phyloP scores from a whole-genome alignment of 2,329 filamentous ascomycete genomes.

The Fusarium neocosmosporiellum region DNA sequence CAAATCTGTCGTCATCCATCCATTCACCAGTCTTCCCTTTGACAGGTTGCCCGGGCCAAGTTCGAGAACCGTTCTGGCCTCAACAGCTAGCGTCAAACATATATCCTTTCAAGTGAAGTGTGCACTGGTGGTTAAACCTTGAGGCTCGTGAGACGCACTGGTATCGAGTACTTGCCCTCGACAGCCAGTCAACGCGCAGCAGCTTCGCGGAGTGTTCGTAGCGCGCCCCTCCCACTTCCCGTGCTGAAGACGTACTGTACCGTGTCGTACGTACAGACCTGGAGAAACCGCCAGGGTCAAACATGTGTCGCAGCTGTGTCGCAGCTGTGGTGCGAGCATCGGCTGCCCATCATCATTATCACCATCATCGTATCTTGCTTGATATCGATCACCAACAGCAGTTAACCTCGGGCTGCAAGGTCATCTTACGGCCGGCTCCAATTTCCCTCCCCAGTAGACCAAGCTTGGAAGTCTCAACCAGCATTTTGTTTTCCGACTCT shows the following conservation, averaged over 20 bases:
- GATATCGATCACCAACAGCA: neutral
- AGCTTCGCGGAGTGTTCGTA: neutral
- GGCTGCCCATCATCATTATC: neutral
- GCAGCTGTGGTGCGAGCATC: slow-evolving; percentile 7
- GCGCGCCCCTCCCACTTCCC: slow-evolving; percentile 15
- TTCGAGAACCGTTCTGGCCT: slow-evolving; percentile 16
- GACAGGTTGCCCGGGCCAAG: slow-evolving; percentile 4
- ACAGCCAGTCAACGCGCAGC: neutral
- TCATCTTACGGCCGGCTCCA: slow-evolving; percentile 19
- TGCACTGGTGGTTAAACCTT: slow-evolving; percentile 9
- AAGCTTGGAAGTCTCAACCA: slow-evolving; percentile 17
- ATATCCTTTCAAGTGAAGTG: slow-evolving; percentile 7
- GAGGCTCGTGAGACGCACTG: slow-evolving; percentile 1
- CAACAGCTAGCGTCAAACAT: slow-evolving; percentile 23
- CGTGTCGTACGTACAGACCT: neutral
- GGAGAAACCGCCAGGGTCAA: slow-evolving; percentile 4
- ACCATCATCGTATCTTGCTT: neutral
- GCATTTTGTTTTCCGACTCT: slow-evolving; percentile 34
- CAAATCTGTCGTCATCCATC: neutral
- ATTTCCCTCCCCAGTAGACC: slow-evolving; percentile 14
- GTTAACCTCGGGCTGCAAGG: neutral
- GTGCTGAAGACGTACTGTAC: neutral
- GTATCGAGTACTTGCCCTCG: slow-evolving; percentile 20
- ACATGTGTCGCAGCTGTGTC: slow-evolving; percentile 20
- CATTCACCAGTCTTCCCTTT: neutral